Conservation (phyloP, 2,329 filamentous ascomycete genomes). For the Graphilbum fragrans region DNA sequence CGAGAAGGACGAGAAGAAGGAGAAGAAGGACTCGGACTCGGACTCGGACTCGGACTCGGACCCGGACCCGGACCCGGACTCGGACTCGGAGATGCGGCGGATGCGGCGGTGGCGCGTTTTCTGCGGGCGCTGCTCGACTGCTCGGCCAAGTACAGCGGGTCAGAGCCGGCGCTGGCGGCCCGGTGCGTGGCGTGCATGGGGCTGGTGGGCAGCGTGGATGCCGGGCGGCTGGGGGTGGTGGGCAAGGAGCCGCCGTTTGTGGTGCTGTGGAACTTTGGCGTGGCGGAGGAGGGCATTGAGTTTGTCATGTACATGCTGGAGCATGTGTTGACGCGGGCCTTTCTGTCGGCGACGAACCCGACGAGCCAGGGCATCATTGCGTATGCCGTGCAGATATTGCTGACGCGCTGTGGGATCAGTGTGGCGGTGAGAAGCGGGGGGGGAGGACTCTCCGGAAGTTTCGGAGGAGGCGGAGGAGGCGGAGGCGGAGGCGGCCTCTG, state of each 20-base stretch:
- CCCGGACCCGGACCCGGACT: no score
- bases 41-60: no score
- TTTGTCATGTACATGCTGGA: constrained; percentile 81
- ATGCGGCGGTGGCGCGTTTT: constrained; percentile 58
- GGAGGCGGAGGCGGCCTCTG: constrained; percentile 20
- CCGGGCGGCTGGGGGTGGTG: constrained; percentile 73
- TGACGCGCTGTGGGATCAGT: constrained; percentile 65
- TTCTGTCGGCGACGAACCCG: constrained; percentile 80
- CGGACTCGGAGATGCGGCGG: constrained; percentile 62
- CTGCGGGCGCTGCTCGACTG: constrained; percentile 75
- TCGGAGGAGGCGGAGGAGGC: background rate
- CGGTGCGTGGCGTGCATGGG: constrained; percentile 77
- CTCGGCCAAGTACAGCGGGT: constrained; percentile 64
- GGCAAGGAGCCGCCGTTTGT: constrained; percentile 74
- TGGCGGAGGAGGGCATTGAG: constrained; percentile 64
- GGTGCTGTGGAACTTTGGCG: constrained; percentile 75
- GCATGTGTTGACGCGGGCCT: constrained; percentile 80
- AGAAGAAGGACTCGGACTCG: no score
- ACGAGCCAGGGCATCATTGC: constrained; percentile 83
- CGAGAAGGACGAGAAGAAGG: no score
- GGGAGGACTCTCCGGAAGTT: background rate
- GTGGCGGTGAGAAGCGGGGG: constrained; percentile 26
- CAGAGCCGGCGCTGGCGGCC: constrained; percentile 52
- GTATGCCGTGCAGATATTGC: constrained; percentile 85
- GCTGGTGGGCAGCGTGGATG: constrained; percentile 80